phyloP scores from a whole-genome alignment of 2,329 filamentous ascomycete species.

The Davidsoniella australis region DNA sequence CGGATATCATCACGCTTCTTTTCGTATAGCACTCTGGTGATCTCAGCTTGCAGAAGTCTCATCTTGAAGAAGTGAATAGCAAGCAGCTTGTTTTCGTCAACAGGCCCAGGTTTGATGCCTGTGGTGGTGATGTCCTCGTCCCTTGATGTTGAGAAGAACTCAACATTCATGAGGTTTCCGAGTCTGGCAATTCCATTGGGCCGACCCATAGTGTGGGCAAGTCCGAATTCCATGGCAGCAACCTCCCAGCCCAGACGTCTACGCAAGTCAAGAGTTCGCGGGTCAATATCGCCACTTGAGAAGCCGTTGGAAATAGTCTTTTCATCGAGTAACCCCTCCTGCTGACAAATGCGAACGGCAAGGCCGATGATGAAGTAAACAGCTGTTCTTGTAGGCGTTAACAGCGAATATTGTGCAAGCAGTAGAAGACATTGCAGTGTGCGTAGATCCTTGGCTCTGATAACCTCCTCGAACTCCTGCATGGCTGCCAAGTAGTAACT shows the following conservation, averaged over 20 bases:
- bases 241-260: conserved; percentile 79
- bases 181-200: conserved; percentile 71
- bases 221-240: conserved; percentile 70
- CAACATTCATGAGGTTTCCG: conserved; percentile 68
- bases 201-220: conserved; percentile 75
- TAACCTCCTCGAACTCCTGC: conserved; percentile 62
- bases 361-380: conserved; percentile 88
- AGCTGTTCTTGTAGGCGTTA: conserved; percentile 81
- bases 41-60: conserved; percentile 74
- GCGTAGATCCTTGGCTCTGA: conserved; percentile 75
- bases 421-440: conserved; percentile 80
- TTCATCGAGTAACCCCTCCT: conserved; percentile 74
- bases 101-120: conserved; percentile 55
- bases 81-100: conserved; percentile 69
- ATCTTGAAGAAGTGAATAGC: conserved; percentile 90
- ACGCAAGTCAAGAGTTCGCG: conserved; percentile 73
- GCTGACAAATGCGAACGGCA: conserved; percentile 73
- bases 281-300: conserved; percentile 42
- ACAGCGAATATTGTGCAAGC: conserved; percentile 76
- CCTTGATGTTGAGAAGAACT: conserved; percentile 66
- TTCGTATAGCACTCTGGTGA: conserved; percentile 71
- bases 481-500: conserved; percentile 88
- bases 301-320: conserved; percentile 59
- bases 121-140: conserved; percentile 67
- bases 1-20: conserved; percentile 61